phyloP scores from a whole-genome alignment of 176 grass and related monocot species.

The Hordeum marinum region DNA sequence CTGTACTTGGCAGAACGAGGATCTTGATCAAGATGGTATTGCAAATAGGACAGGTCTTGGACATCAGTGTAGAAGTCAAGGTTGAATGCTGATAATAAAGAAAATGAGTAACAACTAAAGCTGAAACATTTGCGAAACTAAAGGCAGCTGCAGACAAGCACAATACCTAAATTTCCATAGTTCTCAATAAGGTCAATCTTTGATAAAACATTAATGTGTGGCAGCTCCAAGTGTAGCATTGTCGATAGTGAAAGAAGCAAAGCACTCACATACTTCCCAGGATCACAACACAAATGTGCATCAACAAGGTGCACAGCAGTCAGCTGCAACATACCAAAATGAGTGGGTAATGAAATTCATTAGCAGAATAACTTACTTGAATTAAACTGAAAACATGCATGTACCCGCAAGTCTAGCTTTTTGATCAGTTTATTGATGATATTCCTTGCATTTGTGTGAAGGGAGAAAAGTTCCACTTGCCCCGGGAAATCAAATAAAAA shows the following conservation, averaged over 20 bases:
- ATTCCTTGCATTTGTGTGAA: slow-evolving; percentile 85
- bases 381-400: not conserved
- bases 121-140: slow-evolving; percentile 10
- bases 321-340: slow-evolving; percentile 49
- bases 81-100: slow-evolving; percentile 68
- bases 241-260: slow-evolving; percentile 93
- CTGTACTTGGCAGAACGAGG: slow-evolving; percentile 90
- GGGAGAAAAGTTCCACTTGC: slow-evolving; percentile 96
- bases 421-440: slow-evolving; percentile 71
- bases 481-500: slow-evolving; percentile 98
- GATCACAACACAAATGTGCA: slow-evolving; percentile 95
- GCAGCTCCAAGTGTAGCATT: slow-evolving; percentile 85
- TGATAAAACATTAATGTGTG: slow-evolving; percentile 92
- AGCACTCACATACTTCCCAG: slow-evolving; percentile 97
- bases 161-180: slow-evolving; percentile 83
- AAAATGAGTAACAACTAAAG: slow-evolving; percentile 22
- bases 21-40: slow-evolving; percentile 86
- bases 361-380: not conserved
- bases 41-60: slow-evolving; percentile 84
- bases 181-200: slow-evolving; percentile 96
- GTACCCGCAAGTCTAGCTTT: slow-evolving; percentile 81
- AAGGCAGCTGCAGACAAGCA: not conserved
- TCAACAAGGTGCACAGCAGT: slow-evolving; percentile 81
- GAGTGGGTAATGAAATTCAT: not conserved
- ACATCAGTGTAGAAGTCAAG: slow-evolving; percentile 97